Evolutionary conservation across 2,329 filamentous ascomycete genomes (phyloP), one percentile per base, ranked within the genome.

Genomic region (Fusarium sp.): DNA sequence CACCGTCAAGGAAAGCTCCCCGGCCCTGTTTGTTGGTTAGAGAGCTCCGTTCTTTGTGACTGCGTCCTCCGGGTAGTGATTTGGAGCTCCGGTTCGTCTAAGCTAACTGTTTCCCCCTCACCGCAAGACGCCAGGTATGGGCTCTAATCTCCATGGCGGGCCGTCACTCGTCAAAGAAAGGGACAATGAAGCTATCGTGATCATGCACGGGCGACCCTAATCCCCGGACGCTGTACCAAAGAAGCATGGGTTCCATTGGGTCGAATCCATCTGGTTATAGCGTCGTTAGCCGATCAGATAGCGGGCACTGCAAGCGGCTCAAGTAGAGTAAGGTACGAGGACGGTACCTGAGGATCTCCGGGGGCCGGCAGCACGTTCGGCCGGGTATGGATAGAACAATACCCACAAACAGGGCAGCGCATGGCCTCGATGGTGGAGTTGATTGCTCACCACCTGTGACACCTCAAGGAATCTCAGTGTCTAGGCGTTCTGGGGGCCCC

Each of bases 181-280:
- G 67, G 71, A 62, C 64, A 43, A 61, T 65, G 75, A 75, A 69
- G 73, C 68, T 73, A 78, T 78, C 76, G 76, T 78, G 76, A 78
- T 67, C 67, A 73, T 75, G 76, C 76, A 77, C 62, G 71, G 66
- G 61, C 63, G 66, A 75, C 75, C 70, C 72, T 76, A 70, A 75
- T 66, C 67, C 64, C 74, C 65, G 64, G 74, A 74, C 64, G 60
- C 38, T 61, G 32, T 23, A 44, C 43, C 46, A 60, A 60, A 60
- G 49, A 52, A 62, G 56, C 60, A 69, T 72, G 68, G 32, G 49
- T 52, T 15, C 6, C 49, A 52, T 25, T 52, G 32, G 71, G 50
- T 62, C 59, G 35, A 44, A 65, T 54, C 59, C 60, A 69, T 49
- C 49, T 50, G 43, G 49, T 43, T 67, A 25, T 64, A 61, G 66